Percentiles rank a stretch among this genome's conserved stretches.
phyloP scores from a whole-genome alignment of 345 rosid genomes.

The Pseudoturritis turrita region DNA sequence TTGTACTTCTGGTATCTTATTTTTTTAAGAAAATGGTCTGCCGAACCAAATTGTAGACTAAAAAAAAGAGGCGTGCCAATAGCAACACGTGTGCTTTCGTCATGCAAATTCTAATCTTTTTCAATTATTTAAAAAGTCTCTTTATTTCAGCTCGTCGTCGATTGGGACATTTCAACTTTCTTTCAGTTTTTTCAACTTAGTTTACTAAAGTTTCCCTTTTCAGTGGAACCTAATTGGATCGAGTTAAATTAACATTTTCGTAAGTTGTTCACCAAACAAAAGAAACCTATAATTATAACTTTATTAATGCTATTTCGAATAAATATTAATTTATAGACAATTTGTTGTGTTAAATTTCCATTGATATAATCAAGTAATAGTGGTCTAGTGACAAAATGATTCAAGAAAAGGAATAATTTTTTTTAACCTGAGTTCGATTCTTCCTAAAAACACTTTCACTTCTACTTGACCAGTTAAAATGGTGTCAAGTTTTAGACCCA shows the following conservation, averaged over 20 bases:
- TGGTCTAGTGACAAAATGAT: no score
- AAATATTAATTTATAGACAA: not conserved
- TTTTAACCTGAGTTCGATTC: no score
- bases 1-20: not conserved
- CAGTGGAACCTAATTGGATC: not conserved
- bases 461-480: no score
- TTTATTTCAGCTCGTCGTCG: not conserved
- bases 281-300: slow-evolving; percentile 15
- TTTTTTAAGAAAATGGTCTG: slow-evolving; percentile 6
- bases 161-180: slow-evolving; percentile 26
- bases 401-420: no score
- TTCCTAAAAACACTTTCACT: no score
- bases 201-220: slow-evolving; percentile 5
- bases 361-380: no score
- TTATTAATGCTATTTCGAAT: not conserved
- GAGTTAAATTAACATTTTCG: slow-evolving; percentile 16
- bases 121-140: not conserved
- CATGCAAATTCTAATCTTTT: slow-evolving; percentile 4
- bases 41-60: slow-evolving; percentile 17
- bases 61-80: not conserved
- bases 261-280: slow-evolving; percentile 32
- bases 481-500: no score
- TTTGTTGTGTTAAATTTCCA: not conserved
- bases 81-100: slow-evolving; percentile 20
- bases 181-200: slow-evolving; percentile 8